Conservation (phyloP, 306 rosid genomes). For the cucumber (Cucumis sativus) region Cucumber_9930_V3 NC_026655.2:18121001-18121500, state of each 20-base stretch:
- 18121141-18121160: neutral
- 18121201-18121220: neutral
- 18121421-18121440: too few species aligned
- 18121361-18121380: too few species aligned
- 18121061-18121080: neutral
- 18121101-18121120: neutral
- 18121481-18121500: too few species aligned
- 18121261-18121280: neutral
- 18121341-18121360: too few species aligned
- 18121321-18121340: too few species aligned
- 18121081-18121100: neutral
- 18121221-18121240: neutral
- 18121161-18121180: neutral
- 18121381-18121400: too few species aligned
- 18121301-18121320: neutral
- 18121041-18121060: neutral
- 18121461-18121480: too few species aligned
- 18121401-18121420: too few species aligned
- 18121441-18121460: too few species aligned
- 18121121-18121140: neutral
- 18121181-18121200: neutral
- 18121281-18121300: neutral
- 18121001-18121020: neutral
- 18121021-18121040: neutral
- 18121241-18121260: neutral